These are phyloP conservation scores for Tetrapyrgos nigripes DNA, from an alignment of 1,284 basidiomycete species.

Conservation along the genomic window DNA sequence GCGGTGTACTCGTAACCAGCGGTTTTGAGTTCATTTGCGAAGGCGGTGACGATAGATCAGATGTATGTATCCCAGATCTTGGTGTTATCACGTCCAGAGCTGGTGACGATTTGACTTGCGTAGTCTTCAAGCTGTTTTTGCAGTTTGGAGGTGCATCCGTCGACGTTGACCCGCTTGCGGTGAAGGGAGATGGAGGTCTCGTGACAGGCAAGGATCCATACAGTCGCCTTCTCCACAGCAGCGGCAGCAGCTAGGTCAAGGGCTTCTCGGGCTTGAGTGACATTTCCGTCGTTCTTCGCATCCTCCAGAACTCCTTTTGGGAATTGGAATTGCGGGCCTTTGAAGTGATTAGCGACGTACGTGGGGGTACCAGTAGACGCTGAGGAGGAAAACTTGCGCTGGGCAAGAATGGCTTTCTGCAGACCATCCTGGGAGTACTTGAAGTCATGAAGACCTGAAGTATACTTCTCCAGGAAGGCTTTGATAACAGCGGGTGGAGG, in stretches of 20 bases:
- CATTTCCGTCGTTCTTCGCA: not conserved
- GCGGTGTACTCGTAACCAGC: slow-evolving; percentile 13
- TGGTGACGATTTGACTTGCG: not conserved
- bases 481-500: not conserved
- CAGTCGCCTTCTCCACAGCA: not conserved
- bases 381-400: not conserved
- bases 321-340: slow-evolving; percentile 11
- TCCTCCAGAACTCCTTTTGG: not conserved
- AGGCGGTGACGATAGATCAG: not conserved
- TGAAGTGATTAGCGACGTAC: slow-evolving; percentile 1
- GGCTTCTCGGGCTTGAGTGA: not conserved
- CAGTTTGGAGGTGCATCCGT: not conserved
- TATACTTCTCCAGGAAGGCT: slow-evolving; percentile 1
- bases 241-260: not conserved
- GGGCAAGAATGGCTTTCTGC: not conserved
- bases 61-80: not conserved
- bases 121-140: not conserved
- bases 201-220: not conserved
- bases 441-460: not conserved
- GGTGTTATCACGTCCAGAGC: not conserved
- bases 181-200: not conserved
- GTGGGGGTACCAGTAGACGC: not conserved
- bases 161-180: not conserved
- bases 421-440: not conserved
- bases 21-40: slow-evolving; percentile 3